These are phyloP conservation scores for Aspergillus saccharolyticus DNA, from an alignment of 495 filamentous ascomycete genomes.

Conservation along the genomic window DNA sequence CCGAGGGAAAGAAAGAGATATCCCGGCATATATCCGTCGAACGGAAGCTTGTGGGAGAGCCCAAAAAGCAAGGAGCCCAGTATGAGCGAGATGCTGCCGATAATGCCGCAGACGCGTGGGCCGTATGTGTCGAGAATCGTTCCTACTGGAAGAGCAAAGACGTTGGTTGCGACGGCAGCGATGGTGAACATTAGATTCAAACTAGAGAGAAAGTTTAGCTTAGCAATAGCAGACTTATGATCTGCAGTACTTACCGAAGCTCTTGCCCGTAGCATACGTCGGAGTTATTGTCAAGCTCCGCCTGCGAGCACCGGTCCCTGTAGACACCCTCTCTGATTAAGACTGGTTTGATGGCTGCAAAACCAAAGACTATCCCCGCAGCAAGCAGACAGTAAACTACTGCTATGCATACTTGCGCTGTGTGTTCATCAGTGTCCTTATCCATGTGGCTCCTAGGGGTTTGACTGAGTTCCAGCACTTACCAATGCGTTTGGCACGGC, in stretches of 20 bases:
- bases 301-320: conserved; percentile 52
- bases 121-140: conserved; percentile 82
- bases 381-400: conserved; percentile 79
- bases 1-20: conserved; percentile 81
- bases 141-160: conserved; percentile 77
- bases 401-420: conserved; percentile 46
- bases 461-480: conserved; percentile 18
- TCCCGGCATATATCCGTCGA: conserved; percentile 71
- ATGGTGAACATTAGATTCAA: conserved; percentile 93
- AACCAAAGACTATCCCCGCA: conserved; percentile 72
- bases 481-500: conserved; percentile 59
- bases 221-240: neutral
- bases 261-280: conserved; percentile 71
- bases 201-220: conserved; percentile 20
- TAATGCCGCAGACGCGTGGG: conserved; percentile 67
- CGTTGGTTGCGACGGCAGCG: conserved; percentile 80
- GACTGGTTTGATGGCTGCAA: conserved; percentile 79
- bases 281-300: conserved; percentile 55
- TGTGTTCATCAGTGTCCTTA: neutral
- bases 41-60: conserved; percentile 55
- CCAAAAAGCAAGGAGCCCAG: conserved; percentile 67
- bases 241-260: conserved; percentile 48
- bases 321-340: conserved; percentile 74
- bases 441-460: neutral
- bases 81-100: conserved; percentile 64